Evolutionary conservation across 2,329 filamentous ascomycete genomes (phyloP).

Genomic region (Amauroascus niger): DNA sequence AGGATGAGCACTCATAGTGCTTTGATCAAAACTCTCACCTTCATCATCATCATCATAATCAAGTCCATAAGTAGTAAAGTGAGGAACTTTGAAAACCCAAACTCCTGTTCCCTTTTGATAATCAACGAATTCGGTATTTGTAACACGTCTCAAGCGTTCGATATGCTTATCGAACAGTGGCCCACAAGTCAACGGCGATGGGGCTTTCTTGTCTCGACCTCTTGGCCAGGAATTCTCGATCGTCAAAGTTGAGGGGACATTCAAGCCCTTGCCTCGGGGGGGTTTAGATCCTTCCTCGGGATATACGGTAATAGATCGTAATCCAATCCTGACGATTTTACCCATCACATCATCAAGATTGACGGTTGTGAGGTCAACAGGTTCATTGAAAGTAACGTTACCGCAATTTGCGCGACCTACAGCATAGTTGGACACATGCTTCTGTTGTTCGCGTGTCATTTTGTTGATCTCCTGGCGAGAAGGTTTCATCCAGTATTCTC

Average conservation of each 20-base stretch:
- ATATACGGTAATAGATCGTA: slow-evolving; percentile 82
- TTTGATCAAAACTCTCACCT: slow-evolving; percentile 40
- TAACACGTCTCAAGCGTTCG: slow-evolving; percentile 66
- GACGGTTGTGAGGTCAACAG: slow-evolving; percentile 71
- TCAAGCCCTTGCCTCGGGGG: slow-evolving; percentile 73
- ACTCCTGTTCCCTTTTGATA: slow-evolving; percentile 72
- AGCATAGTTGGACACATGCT: slow-evolving; percentile 62
- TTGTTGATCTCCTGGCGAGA: slow-evolving; percentile 61
- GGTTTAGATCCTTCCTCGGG: slow-evolving; percentile 67
- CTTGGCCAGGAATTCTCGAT: slow-evolving; percentile 91
- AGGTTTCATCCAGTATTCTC: slow-evolving; percentile 81
- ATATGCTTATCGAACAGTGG: slow-evolving; percentile 70
- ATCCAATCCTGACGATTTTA: slow-evolving; percentile 63
- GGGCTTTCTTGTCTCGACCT: slow-evolving; percentile 49
- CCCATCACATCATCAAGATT: slow-evolving; percentile 71
- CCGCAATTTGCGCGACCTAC: slow-evolving; percentile 78
- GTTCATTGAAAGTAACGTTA: slow-evolving; percentile 66
- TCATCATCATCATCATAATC: slow-evolving; percentile 66
- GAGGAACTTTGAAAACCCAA: slow-evolving; percentile 89
- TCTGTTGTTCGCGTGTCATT: slow-evolving; percentile 71
- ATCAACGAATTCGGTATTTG: slow-evolving; percentile 68
- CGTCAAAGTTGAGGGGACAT: slow-evolving; percentile 79
- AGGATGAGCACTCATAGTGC: slow-evolving; percentile 43
- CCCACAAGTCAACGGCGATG: slow-evolving; percentile 50
- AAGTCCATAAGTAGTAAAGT: slow-evolving; percentile 91